phyloP scores from a whole-genome alignment of 2,329 filamentous ascomycete species.

The Alternaria viburni region DNA sequence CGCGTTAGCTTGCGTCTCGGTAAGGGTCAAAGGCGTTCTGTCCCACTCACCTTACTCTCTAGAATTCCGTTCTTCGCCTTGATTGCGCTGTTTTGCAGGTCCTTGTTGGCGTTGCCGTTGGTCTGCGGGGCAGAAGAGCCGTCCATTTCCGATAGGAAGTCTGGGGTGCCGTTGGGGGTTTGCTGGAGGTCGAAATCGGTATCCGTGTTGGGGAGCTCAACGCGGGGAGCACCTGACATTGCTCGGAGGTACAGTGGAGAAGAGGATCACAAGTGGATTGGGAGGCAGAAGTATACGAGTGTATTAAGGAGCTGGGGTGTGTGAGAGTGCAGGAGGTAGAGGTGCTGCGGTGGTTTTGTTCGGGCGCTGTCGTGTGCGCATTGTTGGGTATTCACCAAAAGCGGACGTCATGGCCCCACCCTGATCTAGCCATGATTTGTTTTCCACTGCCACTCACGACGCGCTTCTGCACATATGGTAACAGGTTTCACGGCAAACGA shows the following conservation, averaged over 20 bases:
- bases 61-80: constrained; percentile 47
- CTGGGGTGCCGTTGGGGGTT: constrained; percentile 27
- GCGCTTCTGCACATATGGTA: constrained; percentile 13
- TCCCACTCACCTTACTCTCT: constrained; percentile 53
- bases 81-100: constrained; percentile 32
- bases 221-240: constrained; percentile 43
- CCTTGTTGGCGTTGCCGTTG: constrained; percentile 29
- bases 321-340: not conserved
- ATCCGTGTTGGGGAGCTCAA: constrained; percentile 36
- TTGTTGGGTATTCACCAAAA: constrained; percentile 14
- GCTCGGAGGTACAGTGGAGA: not conserved
- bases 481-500: constrained; percentile 17
- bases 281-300: not conserved
- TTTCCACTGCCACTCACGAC: constrained; percentile 10
- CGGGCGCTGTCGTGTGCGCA: constrained; percentile 25
- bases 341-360: constrained; percentile 10
- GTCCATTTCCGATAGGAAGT: constrained; percentile 24
- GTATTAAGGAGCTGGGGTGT: not conserved
- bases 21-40: constrained; percentile 33
- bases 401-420: constrained; percentile 14
- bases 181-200: constrained; percentile 36
- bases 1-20: constrained; percentile 46
- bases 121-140: constrained; percentile 17
- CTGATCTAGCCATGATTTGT: constrained; percentile 11
- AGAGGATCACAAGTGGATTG: constrained; percentile 4